These are phyloP conservation scores for Nakazawaea sp. DNA, from an alignment of 805 yeast genomes.

Conservation along the genomic window DNA sequence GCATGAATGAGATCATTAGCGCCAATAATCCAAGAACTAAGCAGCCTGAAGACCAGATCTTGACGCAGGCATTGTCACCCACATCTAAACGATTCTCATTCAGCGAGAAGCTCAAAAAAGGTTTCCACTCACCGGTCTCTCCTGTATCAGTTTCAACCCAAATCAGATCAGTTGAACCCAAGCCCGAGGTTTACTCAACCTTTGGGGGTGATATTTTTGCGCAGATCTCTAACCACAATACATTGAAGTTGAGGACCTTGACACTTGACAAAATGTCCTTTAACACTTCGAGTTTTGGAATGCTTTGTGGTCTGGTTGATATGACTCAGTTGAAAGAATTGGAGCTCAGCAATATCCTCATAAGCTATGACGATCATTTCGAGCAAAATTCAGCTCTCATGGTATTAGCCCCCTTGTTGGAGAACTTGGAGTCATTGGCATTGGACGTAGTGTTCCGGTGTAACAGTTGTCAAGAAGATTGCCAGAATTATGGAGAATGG, in stretches of 20 bases:
- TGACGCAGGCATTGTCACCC: no score
- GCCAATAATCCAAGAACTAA: neutral
- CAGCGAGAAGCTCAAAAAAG: no score
- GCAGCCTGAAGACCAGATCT: no score
- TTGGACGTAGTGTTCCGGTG: slow-evolving; percentile 8
- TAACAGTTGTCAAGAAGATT: slow-evolving; percentile 6
- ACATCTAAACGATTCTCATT: no score
- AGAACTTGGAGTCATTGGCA: slow-evolving; percentile 3
- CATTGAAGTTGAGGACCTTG: slow-evolving; percentile 3
- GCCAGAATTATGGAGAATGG: slow-evolving; percentile 1
- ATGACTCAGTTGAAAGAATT: neutral
- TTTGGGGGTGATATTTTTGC: neutral
- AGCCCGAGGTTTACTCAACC: no score
- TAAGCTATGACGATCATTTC: neutral
- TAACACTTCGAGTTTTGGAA: slow-evolving; percentile 1
- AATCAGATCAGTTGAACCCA: no score
- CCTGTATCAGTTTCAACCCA: no score
- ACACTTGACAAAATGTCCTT: slow-evolving; percentile 8
- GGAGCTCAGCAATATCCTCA: slow-evolving; percentile 5
- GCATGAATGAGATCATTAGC: neutral
- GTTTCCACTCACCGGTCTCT: no score
- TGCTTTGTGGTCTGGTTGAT: neutral
- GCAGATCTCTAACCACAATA: neutral
- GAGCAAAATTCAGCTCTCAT: slow-evolving; percentile 2
- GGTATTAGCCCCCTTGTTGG: slow-evolving; percentile 1